These are phyloP conservation scores for Reutealis trisperma DNA, from an alignment of 345 rosid species.

Conservation along the genomic window DNA sequence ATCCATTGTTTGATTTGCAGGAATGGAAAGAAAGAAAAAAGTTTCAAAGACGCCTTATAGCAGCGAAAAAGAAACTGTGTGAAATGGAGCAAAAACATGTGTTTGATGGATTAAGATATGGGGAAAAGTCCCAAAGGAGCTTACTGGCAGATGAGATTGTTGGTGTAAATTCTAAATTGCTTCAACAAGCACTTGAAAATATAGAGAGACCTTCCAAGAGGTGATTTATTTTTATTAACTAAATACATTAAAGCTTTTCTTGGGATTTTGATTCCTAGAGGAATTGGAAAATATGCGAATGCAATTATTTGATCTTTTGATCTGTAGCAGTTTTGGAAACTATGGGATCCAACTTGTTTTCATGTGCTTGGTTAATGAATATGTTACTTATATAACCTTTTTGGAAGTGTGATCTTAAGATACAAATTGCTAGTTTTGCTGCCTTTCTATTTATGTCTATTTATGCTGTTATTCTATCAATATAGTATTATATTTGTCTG, in stretches of 20 bases:
- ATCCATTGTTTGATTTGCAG: slow-evolving; percentile 42
- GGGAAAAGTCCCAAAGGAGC: slow-evolving; percentile 68
- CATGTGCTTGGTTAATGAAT: not conserved
- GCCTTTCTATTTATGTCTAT: no score
- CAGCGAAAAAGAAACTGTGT: slow-evolving; percentile 78
- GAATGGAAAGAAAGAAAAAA: slow-evolving; percentile 90
- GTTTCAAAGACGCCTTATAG: slow-evolving; percentile 68
- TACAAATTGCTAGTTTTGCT: not conserved
- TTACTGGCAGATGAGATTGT: slow-evolving; percentile 71
- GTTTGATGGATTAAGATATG: slow-evolving; percentile 74
- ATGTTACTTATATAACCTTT: not conserved
- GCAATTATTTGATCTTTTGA: not conserved
- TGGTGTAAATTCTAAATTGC: slow-evolving; percentile 63
- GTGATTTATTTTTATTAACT: slow-evolving; percentile 32
- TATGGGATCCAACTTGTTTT: not conserved
- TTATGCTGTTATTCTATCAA: not conserved
- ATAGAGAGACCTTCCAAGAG: slow-evolving; percentile 53
- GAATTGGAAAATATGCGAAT: not conserved
- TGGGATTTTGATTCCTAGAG: not conserved
- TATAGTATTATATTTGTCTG: not conserved
- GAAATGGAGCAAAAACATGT: slow-evolving; percentile 90
- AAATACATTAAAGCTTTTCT: not conserved
- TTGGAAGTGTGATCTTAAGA: not conserved
- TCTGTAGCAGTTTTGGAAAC: not conserved
- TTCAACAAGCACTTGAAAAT: slow-evolving; percentile 71